phyloP scores from a whole-genome alignment of 108 stramenopile species.

The Nannochloropsis gaditana region DNA sequence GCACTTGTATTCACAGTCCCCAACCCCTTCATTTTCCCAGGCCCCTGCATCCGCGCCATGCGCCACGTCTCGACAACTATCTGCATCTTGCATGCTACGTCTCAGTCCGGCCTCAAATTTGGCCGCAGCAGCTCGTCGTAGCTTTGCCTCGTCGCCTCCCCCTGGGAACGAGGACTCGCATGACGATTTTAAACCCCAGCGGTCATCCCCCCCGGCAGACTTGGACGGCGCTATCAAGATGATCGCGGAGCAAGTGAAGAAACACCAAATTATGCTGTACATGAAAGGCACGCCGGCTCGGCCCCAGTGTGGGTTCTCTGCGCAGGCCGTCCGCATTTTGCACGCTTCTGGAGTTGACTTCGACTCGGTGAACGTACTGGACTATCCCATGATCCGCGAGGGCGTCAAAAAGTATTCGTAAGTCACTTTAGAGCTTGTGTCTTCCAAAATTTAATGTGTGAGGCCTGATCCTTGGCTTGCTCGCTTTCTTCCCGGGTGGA shows the following conservation, averaged over 20 bases:
- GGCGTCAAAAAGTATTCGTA: conserved; percentile 76
- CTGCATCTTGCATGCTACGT: too few species aligned
- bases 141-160: background rate
- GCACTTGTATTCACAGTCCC: background rate
- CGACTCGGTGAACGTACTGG: conserved; percentile 90
- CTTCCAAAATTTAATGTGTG: too few species aligned
- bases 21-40: background rate
- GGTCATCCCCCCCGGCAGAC: conserved; percentile 39
- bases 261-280: conserved; percentile 83
- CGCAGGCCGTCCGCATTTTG: conserved; percentile 75
- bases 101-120: too few species aligned
- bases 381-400: conserved; percentile 88
- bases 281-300: conserved; percentile 96
- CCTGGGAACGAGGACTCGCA: conserved; percentile 49
- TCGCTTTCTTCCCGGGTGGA: too few species aligned
- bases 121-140: background rate
- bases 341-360: conserved; percentile 81
- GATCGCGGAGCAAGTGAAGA: conserved; percentile 51
- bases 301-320: conserved; percentile 96
- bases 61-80: background rate
- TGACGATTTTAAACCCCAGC: conserved; percentile 62
- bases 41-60: background rate
- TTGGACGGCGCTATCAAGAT: conserved; percentile 47
- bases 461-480: too few species aligned
- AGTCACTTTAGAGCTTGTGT: background rate